Percentiles rank a stretch among this genome's conserved stretches.
Evolutionary conservation across 2,329 filamentous ascomycete genomes (phyloP).

Genomic region (Trichoderma gracile): DNA sequence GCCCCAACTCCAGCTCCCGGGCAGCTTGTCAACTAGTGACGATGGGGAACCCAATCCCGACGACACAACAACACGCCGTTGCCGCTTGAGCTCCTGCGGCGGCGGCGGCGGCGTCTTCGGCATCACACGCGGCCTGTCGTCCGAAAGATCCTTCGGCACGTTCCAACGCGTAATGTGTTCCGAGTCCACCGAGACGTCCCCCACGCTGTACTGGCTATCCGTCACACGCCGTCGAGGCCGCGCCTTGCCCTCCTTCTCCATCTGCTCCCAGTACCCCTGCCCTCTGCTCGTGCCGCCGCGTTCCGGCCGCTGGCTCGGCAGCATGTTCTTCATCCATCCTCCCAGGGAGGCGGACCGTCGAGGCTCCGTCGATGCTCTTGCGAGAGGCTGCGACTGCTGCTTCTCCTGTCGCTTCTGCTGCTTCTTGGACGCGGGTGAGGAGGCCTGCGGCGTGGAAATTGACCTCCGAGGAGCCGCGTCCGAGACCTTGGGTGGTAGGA

Average conservation of each 20-base stretch:
- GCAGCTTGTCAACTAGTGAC: background rate
- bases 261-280: conserved; percentile 35
- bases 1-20: conserved; percentile 30
- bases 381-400: background rate
- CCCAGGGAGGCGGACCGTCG: conserved; percentile 36
- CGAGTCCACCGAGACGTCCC: conserved; percentile 33
- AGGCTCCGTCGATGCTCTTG: background rate
- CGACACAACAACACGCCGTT: background rate
- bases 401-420: background rate
- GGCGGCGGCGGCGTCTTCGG: background rate
- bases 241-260: conserved; percentile 24
- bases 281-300: conserved; percentile 50
- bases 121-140: background rate
- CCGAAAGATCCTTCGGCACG: conserved; percentile 35
- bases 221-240: conserved; percentile 22
- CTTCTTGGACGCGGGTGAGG: background rate
- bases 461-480: conserved; percentile 25
- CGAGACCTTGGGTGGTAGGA: conserved; percentile 29
- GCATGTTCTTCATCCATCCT: conserved; percentile 47
- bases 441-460: background rate
- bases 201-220: conserved; percentile 28
- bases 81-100: background rate
- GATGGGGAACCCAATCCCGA: background rate
- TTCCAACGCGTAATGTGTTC: conserved; percentile 42
- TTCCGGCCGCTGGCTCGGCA: conserved; percentile 53